phyloP scores from a whole-genome alignment of 768 basidiomycete species.

The Rhizopogon rudus region DNA sequence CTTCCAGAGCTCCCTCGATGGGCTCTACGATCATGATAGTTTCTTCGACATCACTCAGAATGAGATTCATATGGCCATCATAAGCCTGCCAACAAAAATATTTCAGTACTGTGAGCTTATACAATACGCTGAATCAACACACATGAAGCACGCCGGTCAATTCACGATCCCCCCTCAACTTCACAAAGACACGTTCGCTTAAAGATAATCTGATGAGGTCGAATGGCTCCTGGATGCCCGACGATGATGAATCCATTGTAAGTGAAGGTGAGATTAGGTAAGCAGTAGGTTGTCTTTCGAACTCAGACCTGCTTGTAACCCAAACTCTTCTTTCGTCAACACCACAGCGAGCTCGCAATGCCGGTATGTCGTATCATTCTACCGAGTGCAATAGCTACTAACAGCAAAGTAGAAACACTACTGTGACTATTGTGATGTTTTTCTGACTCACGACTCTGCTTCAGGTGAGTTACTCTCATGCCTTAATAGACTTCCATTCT shows the following conservation, averaged over 20 bases:
- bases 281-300: conserved; percentile 19
- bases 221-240: conserved; percentile 91
- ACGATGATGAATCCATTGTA: conserved; percentile 64
- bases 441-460: conserved; percentile 90
- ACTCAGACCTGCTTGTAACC: conserved; percentile 18
- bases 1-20: conserved; percentile 56
- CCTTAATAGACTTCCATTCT: conserved; percentile 3
- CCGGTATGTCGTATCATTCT: conserved; percentile 44
- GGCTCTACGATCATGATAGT: conserved; percentile 93
- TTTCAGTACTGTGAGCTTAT: conserved; percentile 5
- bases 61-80: conserved; percentile 99
- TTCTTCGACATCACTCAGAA: conserved; percentile 96
- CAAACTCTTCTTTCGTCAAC: conserved; percentile 17
- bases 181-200: conserved; percentile 97
- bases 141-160: conserved; percentile 92
- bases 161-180: conserved; percentile 91
- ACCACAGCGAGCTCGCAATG: conserved; percentile 37
- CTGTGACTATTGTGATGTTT: conserved; percentile 92
- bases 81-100: conserved; percentile 65
- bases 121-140: conserved; percentile 24
- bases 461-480: conserved; percentile 54
- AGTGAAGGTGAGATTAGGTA: conserved; percentile 19
- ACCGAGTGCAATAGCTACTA: conserved; percentile 1
- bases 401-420: conserved; percentile 70
- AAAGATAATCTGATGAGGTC: conserved; percentile 95